Evolutionary conservation across 345 rosid species (phyloP).

Genomic region (Draba incana): DNA sequence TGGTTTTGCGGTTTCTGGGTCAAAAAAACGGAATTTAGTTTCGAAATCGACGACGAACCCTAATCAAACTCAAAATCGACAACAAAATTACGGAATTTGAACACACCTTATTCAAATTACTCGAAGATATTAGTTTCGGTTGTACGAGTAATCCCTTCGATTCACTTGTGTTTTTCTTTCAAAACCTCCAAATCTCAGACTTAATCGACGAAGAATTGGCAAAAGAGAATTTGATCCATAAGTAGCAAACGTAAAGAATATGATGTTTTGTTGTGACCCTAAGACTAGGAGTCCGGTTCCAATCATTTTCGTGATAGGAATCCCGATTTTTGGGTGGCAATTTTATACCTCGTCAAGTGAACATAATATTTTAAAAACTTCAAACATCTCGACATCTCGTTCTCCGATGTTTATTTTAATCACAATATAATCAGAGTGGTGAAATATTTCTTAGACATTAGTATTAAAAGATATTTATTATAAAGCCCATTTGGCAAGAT

Average conservation of each 20-base stretch:
- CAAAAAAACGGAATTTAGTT: too few species aligned
- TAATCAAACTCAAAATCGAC: too few species aligned
- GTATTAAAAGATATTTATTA: not conserved
- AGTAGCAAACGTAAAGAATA: not conserved
- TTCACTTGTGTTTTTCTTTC: too few species aligned
- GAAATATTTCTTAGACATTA: conserved; percentile 28
- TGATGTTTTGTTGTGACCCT: conserved; percentile 15
- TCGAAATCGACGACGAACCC: too few species aligned
- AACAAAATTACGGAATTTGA: too few species aligned
- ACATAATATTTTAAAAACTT: conserved; percentile 32
- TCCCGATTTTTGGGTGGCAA: conserved; percentile 9
- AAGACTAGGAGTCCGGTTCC: conserved; percentile 23
- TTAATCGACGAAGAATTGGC: too few species aligned
- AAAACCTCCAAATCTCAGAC: too few species aligned
- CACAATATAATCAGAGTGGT: conserved; percentile 22
- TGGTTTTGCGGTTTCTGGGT: too few species aligned
- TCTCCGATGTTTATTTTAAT: not conserved
- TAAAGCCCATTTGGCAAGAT: conserved; percentile 28
- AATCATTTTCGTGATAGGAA: conserved; percentile 42
- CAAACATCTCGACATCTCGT: conserved; percentile 17
- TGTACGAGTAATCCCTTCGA: too few species aligned
- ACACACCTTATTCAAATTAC: too few species aligned
- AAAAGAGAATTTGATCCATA: too few species aligned
- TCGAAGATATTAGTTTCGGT: too few species aligned
- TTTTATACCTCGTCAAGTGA: conserved; percentile 35